Conservation (phyloP, 805 yeast species). For the Saccharomycopsis olivae region DNA sequence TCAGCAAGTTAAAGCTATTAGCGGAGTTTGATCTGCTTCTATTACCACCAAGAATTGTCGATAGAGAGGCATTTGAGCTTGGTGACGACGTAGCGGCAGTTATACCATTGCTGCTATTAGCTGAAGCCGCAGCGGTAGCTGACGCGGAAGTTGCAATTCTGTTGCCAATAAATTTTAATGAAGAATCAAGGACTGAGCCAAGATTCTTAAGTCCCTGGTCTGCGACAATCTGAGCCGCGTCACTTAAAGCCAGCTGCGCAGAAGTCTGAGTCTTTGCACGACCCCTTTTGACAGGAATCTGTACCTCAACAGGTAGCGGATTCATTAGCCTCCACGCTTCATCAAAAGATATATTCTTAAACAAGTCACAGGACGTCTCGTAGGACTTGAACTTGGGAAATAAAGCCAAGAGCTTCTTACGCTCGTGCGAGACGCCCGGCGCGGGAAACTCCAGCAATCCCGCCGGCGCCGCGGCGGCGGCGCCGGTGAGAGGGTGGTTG, state of each 20-base stretch:
- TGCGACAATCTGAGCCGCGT: slow-evolving; percentile 9
- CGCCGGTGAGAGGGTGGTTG: too few relatives aligned
- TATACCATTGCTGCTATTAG: neutral
- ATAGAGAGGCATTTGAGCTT: neutral
- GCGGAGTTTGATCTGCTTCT: slow-evolving; percentile 14
- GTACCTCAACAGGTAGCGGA: too few relatives aligned
- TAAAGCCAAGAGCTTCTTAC: too few relatives aligned
- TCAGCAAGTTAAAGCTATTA: slow-evolving; percentile 4
- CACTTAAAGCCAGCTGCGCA: neutral
- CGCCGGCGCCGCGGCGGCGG: too few relatives aligned
- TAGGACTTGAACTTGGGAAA: too few relatives aligned
- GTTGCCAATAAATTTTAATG: slow-evolving; percentile 15
- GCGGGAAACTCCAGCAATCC: too few relatives aligned
- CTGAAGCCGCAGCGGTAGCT: neutral
- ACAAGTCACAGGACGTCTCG: too few relatives aligned
- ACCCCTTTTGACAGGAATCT: neutral
- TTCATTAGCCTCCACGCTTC: too few relatives aligned
- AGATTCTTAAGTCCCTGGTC: slow-evolving; percentile 16
- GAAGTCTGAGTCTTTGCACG: neutral
- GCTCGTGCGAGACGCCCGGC: too few relatives aligned
- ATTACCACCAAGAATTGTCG: neutral
- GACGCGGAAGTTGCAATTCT: slow-evolving; percentile 2
- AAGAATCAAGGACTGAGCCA: slow-evolving; percentile 12
- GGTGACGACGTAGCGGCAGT: too few relatives aligned
- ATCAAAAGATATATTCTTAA: too few relatives aligned